Percentiles rank a stretch among this genome's conserved stretches.
phyloP scores from a whole-genome alignment of 805 yeast species.

The Suhomyces prunicola region DNA sequence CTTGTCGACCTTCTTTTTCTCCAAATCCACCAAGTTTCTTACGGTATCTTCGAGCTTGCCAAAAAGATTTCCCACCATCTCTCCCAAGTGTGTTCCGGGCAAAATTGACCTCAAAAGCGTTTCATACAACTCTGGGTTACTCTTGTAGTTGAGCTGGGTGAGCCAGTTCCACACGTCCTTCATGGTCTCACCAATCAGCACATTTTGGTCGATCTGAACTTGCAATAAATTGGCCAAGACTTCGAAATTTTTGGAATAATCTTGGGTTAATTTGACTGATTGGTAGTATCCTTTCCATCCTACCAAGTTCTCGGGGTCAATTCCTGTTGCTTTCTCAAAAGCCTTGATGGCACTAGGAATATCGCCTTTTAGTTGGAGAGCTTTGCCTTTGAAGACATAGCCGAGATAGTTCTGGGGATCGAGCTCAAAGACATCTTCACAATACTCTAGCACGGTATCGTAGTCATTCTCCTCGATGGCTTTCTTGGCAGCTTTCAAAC shows the following conservation, averaged over 20 bases:
- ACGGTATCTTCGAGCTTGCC: conserved; percentile 48
- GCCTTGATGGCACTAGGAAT: conserved; percentile 37
- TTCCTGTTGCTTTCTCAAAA: conserved; percentile 48
- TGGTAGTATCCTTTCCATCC: conserved; percentile 84
- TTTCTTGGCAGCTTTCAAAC: conserved; percentile 38
- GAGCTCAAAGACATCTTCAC: conserved; percentile 31
- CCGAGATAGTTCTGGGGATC: conserved; percentile 51
- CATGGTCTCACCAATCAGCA: conserved; percentile 47
- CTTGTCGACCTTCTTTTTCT: conserved; percentile 38
- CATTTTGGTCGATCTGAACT: conserved; percentile 39
- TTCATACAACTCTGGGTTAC: conserved; percentile 36
- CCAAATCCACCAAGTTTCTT: conserved; percentile 40
- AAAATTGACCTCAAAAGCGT: conserved; percentile 47
- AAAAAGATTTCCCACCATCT: conserved; percentile 43
- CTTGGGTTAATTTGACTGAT: conserved; percentile 34
- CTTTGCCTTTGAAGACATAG: conserved; percentile 67
- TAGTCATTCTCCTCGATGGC: conserved; percentile 57
- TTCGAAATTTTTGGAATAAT: conserved; percentile 45
- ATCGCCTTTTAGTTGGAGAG: conserved; percentile 47
- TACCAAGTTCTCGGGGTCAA: conserved; percentile 49
- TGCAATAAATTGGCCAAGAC: conserved; percentile 45
- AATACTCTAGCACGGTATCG: conserved; percentile 55
- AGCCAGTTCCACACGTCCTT: conserved; percentile 47
- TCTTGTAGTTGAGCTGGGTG: conserved; percentile 29
- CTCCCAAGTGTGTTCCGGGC: conserved; percentile 58